A percentile compares a stretch with the other conserved stretches of the same genome.
Conservation (phyloP, 805 yeast species). For the Saccharomycopsis sp. region DNA sequence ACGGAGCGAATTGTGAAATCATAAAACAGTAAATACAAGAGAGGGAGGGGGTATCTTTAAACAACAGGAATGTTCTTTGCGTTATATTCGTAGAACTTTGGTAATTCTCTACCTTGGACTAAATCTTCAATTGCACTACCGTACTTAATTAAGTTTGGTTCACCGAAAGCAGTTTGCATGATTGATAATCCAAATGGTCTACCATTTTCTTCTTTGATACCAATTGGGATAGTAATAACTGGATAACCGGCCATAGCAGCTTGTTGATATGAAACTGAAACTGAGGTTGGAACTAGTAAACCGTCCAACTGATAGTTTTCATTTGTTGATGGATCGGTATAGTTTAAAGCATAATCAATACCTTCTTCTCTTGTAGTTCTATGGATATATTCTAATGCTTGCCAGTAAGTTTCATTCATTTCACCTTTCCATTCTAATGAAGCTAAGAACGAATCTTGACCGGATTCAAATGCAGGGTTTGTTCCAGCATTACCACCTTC, state of each 20-base stretch:
- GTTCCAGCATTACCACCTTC: constrained; percentile 22
- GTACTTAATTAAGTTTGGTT: constrained; percentile 23
- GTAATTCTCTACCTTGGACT: constrained; percentile 19
- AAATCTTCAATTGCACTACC: constrained; percentile 25
- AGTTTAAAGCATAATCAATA: constrained; percentile 24
- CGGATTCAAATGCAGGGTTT: constrained; percentile 24
- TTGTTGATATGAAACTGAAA: constrained; percentile 23
- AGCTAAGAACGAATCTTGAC: constrained; percentile 24
- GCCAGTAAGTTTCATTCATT: constrained; percentile 24
- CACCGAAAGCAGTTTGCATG: constrained; percentile 24
- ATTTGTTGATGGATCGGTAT: constrained; percentile 22
- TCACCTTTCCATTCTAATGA: constrained; percentile 23
- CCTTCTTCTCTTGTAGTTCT: constrained; percentile 25
- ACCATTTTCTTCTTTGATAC: constrained; percentile 18
- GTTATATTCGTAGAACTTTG: constrained; percentile 21
- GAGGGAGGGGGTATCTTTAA: too few relatives aligned
- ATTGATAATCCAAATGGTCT: constrained; percentile 24
- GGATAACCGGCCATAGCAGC: constrained; percentile 26
- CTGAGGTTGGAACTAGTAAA: constrained; percentile 21
- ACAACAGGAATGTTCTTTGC: constrained; percentile 23
- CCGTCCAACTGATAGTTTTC: constrained; percentile 23
- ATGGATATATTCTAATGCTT: constrained; percentile 23
- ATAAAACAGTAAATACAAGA: too few relatives aligned
- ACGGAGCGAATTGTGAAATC: too few relatives aligned
- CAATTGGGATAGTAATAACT: constrained; percentile 23